These are phyloP conservation scores for Barnettozyma californica DNA, from an alignment of 805 yeast species.

Conservation along the genomic window DNA sequence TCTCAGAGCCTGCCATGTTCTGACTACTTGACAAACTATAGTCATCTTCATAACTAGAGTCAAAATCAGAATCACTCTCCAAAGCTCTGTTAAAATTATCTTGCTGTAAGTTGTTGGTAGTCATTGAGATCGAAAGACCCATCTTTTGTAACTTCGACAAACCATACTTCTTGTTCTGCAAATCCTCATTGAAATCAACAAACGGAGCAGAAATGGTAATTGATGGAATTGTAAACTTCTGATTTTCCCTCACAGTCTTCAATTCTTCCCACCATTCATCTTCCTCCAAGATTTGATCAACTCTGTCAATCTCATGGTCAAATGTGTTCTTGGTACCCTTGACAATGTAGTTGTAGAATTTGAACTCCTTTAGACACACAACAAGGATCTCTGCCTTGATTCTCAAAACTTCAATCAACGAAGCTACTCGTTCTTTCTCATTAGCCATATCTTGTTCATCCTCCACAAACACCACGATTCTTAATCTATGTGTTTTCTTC, in stretches of 20 bases:
- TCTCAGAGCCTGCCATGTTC: neutral
- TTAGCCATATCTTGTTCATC: constrained; percentile 59
- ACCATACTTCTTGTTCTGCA: constrained; percentile 28
- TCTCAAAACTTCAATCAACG: constrained; percentile 68
- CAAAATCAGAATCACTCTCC: constrained; percentile 27
- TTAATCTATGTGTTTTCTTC: constrained; percentile 66
- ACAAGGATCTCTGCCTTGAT: constrained; percentile 81
- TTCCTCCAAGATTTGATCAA: constrained; percentile 45
- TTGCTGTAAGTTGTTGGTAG: constrained; percentile 46
- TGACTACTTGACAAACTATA: constrained; percentile 7
- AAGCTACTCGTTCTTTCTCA: constrained; percentile 57
- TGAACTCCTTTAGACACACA: constrained; percentile 53
- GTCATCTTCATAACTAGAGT: constrained; percentile 20
- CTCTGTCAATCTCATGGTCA: constrained; percentile 34
- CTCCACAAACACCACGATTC: constrained; percentile 92
- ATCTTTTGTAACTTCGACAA: constrained; percentile 65
- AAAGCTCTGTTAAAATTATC: constrained; percentile 22
- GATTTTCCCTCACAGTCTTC: constrained; percentile 46
- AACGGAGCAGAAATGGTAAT: constrained; percentile 28
- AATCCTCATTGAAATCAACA: constrained; percentile 17
- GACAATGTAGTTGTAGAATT: constrained; percentile 69
- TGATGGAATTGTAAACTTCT: constrained; percentile 26
- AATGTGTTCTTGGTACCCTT: constrained; percentile 71
- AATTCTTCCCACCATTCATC: constrained; percentile 87
- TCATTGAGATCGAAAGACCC: constrained; percentile 78